Evolutionary conservation across 2,329 filamentous ascomycete genomes (phyloP), one percentile per base, ranked within the genome.

Genomic region (Phyllosticta paracitricarpa): DNA sequence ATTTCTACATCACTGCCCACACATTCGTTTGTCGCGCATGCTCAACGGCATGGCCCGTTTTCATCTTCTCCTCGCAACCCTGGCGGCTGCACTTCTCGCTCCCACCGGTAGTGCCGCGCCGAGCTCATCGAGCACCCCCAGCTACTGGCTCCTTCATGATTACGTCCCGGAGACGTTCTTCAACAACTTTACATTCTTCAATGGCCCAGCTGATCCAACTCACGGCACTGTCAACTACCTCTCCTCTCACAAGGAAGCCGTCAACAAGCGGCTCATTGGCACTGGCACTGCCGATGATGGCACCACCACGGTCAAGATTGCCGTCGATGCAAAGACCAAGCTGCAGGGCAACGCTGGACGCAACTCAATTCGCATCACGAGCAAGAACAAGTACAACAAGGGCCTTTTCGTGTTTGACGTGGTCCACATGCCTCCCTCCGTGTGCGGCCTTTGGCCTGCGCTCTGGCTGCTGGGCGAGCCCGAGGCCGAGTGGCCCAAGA

Each of bases 111-210:
- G 63, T 33, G 40, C 40, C 26, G 54, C 30, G 2, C 12, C n/a
- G 9, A 35, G 33, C 52, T 28, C 51, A 10, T 25, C 57, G 3
- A 35, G 28, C 28, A 30, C 28, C 6, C 28, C 25, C 25, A 35
- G 25, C 24, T 76, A 76, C 71, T 70, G 69, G 63, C 61, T 76
- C 33, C 61, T 73, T 63, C 72, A 75, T 64, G 73, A 75, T 59
- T 76, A 76, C 65, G 66, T 60, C 26, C 72, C 72, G 68, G 68
- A 69, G 4, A 72, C 71, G 57, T 80, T 80, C 70, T 80, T 78
- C 64, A 68, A 74, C 63, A 67, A 66, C 30, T 80, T 80, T 66
- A 70, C 74, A 48, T 76, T 77, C 64, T 79, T 75, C 67, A 40
- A 48, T 8, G 58, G 66, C 54, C 40, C 17, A n/a, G 56, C 56